Base-by-base conservation (phyloP, 2,329 filamentous ascomycete genomes). In the Cyanodermella asteris region DNA sequence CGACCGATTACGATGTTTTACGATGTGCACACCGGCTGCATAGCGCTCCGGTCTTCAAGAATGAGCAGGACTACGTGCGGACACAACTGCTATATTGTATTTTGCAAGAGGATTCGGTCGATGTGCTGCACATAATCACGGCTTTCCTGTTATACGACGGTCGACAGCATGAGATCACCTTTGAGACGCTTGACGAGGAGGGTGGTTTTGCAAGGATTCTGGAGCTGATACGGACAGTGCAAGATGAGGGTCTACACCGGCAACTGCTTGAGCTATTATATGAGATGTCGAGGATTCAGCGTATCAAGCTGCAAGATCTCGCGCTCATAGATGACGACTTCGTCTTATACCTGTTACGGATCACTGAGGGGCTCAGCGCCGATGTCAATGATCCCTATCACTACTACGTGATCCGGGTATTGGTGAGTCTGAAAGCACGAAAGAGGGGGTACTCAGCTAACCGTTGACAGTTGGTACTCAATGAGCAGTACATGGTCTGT, bases 401-500 rank as follows among this genome's bases (percentile, higher is more conserved):
- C 45, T 94, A 93, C 45, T 75, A 80, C 5, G 73, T 93, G 22
- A 93, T 97, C 41, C 68, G 82, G 34, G 82, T 94, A 24, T 48
- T 97, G 51, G 81, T 91, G 51, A 45, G 71, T 55, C 15, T 14
- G 14, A n/a, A n/a, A n/a, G n/a, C n/a, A n/a, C n/a, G 10, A 13
- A 16, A 13, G 23, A 13, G 8, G 11, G 16, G 10, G 28, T 31
- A 23, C 36, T 41, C 26, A 41, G 31, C 28, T 23, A 6, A 17
- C 29, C 28, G n/a, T 21, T 15, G 10, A 25, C 35, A 91, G 78
- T 64, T 97, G 38, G 82, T 94, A 15, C 53, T 97, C 35, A 97
- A 97, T 49, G 87, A 97, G 48, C 87, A 97, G 49, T 97, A 93
- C 49, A 91, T 97, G 76, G 71, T 94, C 28, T 63, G 61, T 14